Conservation (phyloP, 2,329 filamentous ascomycete genomes). For the Botryosphaeria dothidea region DNA sequence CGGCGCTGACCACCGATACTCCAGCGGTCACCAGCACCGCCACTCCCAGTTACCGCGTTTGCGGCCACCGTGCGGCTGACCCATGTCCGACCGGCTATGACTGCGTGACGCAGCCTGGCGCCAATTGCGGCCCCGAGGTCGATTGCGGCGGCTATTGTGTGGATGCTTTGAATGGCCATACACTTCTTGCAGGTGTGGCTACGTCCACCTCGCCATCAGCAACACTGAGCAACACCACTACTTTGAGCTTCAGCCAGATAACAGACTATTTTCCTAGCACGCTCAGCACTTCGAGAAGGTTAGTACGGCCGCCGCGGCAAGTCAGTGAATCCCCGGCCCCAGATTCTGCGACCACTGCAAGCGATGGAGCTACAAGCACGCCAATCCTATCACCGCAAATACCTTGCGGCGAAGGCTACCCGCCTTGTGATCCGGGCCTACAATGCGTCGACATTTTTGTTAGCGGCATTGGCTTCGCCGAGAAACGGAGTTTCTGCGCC, state of each 20-base stretch:
- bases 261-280: neutral
- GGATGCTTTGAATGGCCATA: neutral
- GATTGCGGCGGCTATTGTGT: slow-evolving; percentile 4
- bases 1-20: neutral
- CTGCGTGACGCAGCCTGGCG: neutral
- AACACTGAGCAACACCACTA: neutral
- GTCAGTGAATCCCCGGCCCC: neutral
- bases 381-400: neutral
- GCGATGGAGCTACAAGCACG: neutral
- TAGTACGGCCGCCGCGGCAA: neutral
- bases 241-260: neutral
- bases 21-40: neutral
- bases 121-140: neutral
- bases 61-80: neutral
- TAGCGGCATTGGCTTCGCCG: slow-evolving; percentile 1
- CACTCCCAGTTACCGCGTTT: neutral
- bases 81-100: neutral
- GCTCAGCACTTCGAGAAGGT: neutral
- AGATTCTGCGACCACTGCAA: neutral
- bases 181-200: neutral
- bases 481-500: slow-evolving; percentile 5
- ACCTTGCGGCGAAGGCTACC: neutral
- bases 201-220: neutral
- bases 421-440: neutral
- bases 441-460: neutral